Evolutionary conservation across 1,284 basidiomycete genomes (phyloP), one percentile per base, ranked within the genome.

Genomic region (Puccinia coronata): DNA sequence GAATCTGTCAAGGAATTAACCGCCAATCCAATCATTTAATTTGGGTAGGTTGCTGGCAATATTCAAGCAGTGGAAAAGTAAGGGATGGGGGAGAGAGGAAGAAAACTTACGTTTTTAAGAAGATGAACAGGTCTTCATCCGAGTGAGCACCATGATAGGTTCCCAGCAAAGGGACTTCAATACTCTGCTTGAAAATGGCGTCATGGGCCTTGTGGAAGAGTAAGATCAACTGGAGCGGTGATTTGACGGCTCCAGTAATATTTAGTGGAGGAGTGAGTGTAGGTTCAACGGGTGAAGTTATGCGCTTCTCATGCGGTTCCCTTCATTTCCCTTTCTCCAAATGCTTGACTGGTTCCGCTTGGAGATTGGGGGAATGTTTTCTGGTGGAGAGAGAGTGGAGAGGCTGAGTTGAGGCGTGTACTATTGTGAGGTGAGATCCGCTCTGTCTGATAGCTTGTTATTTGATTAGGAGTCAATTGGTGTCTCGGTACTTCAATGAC

Each of bases 101-200:
- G 36, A 36, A 20, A 36, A 47, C 75, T 57, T 70, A 70, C 28
- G 82, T 82, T 25, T 77, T 69, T 34, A 83, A 83, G 75, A 80
- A 83, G n/a, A 80, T 55, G 11, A 83, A 81, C 12, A 83, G 72
- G 59, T 83, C 83, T 57, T 83, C 83, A 28, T 83, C 83, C 2
- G 83, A 82, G 70, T 83, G 83, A 18, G 82, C 83, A 55, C 82
- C 79, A n/a, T 76, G 76, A 41, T 83, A 83, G 28, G 81, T 82
- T 47, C 83, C 83, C n/a, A 83, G 67, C 28, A 83, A 59, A 18
- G 83, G 83, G 12, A 83, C 80, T 49, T 82, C 82, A 34, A 83
- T 61, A 34, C 73, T 81, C 53, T 67, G 73, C 39, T 80, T 80
- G 53, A 70, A 80, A 20, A 80, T 51, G n/a, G 77, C 59, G 43